These are phyloP conservation scores for Cercospora sojina DNA, from an alignment of 2,329 filamentous ascomycete genomes.

Conservation along the genomic window DNA sequence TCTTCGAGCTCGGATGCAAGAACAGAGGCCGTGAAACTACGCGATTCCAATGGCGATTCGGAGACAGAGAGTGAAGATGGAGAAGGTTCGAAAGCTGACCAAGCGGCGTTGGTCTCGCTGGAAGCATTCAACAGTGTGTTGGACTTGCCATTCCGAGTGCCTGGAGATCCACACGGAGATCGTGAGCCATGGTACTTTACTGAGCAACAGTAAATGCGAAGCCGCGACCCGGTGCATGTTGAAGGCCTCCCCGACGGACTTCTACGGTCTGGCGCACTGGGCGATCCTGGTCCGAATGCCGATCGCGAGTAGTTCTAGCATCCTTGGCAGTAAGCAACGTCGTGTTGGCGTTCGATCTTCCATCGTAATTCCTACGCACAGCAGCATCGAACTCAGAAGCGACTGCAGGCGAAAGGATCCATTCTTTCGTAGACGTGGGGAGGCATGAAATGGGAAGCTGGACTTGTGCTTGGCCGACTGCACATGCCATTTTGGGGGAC, in stretches of 20 bases:
- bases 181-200: conserved; percentile 49
- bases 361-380: not conserved
- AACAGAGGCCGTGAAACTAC: not conserved
- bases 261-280: not conserved
- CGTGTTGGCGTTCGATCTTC: not conserved
- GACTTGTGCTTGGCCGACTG: not conserved
- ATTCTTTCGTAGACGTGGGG: not conserved
- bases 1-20: not conserved
- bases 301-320: not conserved
- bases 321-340: not conserved
- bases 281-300: not conserved
- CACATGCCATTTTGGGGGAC: not conserved
- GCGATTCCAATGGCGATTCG: conserved; percentile 17
- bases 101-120: conserved; percentile 15
- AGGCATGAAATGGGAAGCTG: not conserved
- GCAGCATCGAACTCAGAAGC: not conserved
- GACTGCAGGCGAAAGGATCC: not conserved
- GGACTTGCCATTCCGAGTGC: conserved; percentile 64
- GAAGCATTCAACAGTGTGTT: conserved; percentile 56
- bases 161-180: conserved; percentile 53
- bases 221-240: not conserved
- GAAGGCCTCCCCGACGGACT: not conserved
- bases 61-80: conserved; percentile 24
- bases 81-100: conserved; percentile 3
- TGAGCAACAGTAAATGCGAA: conserved; percentile 18